Conservation (phyloP, 2,329 filamentous ascomycete species). For the Cercospora canescens region DNA sequence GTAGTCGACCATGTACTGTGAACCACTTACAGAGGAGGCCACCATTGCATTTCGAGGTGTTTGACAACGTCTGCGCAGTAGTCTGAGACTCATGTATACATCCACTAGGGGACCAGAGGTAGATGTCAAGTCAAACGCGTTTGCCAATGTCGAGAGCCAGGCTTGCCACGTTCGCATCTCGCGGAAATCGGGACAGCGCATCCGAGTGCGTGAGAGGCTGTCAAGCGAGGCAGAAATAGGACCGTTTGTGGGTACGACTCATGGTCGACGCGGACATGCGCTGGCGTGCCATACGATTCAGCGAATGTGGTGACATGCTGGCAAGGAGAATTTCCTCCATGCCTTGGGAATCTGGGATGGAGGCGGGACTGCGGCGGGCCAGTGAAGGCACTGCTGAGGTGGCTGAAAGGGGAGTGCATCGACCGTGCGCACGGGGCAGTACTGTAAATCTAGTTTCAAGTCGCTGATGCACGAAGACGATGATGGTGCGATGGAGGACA, state of each 20-base stretch:
- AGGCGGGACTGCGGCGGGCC: not conserved
- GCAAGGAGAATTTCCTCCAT: not conserved
- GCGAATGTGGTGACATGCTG: not conserved
- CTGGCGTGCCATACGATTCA: not conserved
- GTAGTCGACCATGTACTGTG: not conserved
- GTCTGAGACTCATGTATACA: constrained; percentile 2
- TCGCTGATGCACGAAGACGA: too few relatives aligned
- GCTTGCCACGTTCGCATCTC: not conserved
- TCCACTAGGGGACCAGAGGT: not conserved
- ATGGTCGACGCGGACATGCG: not conserved
- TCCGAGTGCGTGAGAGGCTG: not conserved
- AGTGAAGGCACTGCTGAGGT: not conserved
- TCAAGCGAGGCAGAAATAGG: not conserved
- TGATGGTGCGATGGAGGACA: not conserved
- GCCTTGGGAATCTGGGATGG: not conserved
- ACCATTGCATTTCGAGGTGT: not conserved
- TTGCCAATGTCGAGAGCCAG: not conserved
- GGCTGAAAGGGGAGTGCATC: not conserved
- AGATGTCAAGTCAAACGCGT: not conserved
- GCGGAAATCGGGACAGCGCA: not conserved
- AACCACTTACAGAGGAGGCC: not conserved
- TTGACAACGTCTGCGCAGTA: not conserved
- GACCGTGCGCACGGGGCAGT: not conserved
- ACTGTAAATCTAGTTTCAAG: too few relatives aligned
- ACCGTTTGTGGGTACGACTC: not conserved